A percentile compares a stretch with the other conserved stretches of the same genome.
These are phyloP conservation scores for Solanum appendiculatum DNA, from an alignment of 257 asterid species.

Conservation along the genomic window DNA sequence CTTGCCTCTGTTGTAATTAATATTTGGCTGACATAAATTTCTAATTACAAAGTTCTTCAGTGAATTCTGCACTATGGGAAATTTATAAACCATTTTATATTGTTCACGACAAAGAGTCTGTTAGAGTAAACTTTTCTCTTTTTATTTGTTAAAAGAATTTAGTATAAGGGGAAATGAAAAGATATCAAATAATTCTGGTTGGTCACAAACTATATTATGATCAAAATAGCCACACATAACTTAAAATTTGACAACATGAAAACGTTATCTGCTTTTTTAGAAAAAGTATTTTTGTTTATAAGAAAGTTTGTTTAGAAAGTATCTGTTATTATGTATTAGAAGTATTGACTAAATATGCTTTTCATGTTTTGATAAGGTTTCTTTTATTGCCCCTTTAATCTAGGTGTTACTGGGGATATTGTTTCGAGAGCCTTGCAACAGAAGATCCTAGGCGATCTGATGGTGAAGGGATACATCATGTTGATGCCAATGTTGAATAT, in stretches of 20 bases:
- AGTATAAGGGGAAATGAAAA: background rate
- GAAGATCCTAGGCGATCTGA: conserved; percentile 86
- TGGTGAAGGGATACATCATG: conserved; percentile 80
- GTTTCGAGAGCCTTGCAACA: conserved; percentile 92
- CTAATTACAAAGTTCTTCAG: background rate
- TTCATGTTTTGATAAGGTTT: background rate
- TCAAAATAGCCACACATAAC: background rate
- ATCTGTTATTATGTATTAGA: background rate
- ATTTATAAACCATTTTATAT: background rate
- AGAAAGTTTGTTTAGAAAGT: background rate
- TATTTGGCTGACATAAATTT: background rate
- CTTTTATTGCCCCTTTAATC: background rate
- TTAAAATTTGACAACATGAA: background rate
- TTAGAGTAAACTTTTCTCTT: background rate
- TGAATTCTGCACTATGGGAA: background rate
- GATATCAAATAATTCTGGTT: background rate
- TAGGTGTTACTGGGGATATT: conserved; percentile 94
- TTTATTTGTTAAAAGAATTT: background rate
- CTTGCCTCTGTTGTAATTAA: background rate
- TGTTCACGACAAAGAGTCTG: background rate
- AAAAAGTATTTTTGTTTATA: background rate
- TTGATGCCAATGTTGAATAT: conserved; percentile 89
- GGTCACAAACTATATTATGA: background rate
- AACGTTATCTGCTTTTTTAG: background rate
- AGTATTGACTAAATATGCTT: background rate